Evolutionary conservation across 2,329 filamentous ascomycete genomes (phyloP).

Genomic region (Pseudocercospora fijiensis): DNA sequence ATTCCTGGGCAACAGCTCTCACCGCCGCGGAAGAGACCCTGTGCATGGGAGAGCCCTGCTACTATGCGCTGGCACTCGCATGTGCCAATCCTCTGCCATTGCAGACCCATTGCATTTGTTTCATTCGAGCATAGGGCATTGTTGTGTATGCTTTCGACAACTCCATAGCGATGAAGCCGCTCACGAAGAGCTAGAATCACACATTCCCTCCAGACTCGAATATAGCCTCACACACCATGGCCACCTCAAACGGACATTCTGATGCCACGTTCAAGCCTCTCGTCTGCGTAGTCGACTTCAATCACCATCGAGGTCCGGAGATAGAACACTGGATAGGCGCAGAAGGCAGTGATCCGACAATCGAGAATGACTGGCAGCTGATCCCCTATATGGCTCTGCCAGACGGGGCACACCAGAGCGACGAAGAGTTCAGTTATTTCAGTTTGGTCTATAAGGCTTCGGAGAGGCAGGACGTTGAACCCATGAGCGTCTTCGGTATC

Average conservation of each 20-base stretch:
- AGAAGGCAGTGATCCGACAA: slow-evolving; percentile 73
- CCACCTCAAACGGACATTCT: slow-evolving; percentile 5
- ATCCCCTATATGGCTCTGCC: slow-evolving; percentile 96
- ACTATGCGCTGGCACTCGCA: slow-evolving; percentile 3
- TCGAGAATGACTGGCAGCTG: slow-evolving; percentile 83
- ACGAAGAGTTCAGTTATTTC: slow-evolving; percentile 98
- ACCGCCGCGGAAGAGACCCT: background rate
- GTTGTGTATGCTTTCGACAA: background rate
- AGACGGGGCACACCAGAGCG: slow-evolving; percentile 90
- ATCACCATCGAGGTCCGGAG: slow-evolving; percentile 72
- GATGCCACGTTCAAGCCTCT: slow-evolving; percentile 44
- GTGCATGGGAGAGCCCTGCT: background rate
- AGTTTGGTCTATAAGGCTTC: slow-evolving; percentile 63
- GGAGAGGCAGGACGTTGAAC: slow-evolving; percentile 22
- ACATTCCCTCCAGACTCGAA: background rate
- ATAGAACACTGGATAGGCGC: slow-evolving; percentile 88
- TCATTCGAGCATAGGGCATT: background rate
- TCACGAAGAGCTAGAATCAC: background rate
- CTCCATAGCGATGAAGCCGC: background rate
- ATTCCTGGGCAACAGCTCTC: background rate
- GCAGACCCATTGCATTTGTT: background rate
- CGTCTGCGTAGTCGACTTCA: slow-evolving; percentile 55
- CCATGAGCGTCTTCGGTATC: slow-evolving; percentile 78
- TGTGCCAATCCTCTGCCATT: background rate
- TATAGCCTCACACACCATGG: background rate